A percentile compares a stretch with the other conserved stretches of the same genome.
These are phyloP conservation scores for Cupressus sempervirens DNA, from an alignment of 75 land plant genomes.

Conservation along the genomic window DNA sequence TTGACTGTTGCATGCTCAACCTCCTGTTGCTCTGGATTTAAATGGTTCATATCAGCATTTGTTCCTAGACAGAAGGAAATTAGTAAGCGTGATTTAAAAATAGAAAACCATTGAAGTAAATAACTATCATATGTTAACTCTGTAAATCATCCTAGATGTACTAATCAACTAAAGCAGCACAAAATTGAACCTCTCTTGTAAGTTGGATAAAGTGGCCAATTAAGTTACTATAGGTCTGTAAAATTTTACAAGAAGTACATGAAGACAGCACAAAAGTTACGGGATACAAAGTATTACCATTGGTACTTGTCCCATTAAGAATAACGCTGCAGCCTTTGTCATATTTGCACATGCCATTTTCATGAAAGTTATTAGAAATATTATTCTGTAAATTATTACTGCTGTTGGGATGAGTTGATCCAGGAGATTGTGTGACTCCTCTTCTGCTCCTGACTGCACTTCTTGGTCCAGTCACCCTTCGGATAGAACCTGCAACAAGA, in stretches of 20 bases:
- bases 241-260: not conserved
- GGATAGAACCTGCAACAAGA: constrained; percentile 8
- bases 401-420: not conserved
- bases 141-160: not conserved
- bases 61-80: not conserved
- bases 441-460: constrained; percentile 11
- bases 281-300: not conserved
- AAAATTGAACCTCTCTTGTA: not conserved
- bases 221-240: not conserved
- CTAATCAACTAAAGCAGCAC: not conserved
- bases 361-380: not conserved
- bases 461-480: constrained; percentile 9
- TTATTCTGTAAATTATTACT: not conserved
- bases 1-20: not conserved
- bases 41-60: not conserved
- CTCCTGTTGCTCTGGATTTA: not conserved
- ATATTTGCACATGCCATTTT: constrained; percentile 3
- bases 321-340: not conserved
- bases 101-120: not conserved
- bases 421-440: not conserved
- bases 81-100: not conserved
- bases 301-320: constrained; percentile 8
- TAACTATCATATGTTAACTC: not conserved
- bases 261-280: not conserved
- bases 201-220: not conserved